phyloP scores from a whole-genome alignment of 345 rosid species.

The Murraya paniculata region DNA sequence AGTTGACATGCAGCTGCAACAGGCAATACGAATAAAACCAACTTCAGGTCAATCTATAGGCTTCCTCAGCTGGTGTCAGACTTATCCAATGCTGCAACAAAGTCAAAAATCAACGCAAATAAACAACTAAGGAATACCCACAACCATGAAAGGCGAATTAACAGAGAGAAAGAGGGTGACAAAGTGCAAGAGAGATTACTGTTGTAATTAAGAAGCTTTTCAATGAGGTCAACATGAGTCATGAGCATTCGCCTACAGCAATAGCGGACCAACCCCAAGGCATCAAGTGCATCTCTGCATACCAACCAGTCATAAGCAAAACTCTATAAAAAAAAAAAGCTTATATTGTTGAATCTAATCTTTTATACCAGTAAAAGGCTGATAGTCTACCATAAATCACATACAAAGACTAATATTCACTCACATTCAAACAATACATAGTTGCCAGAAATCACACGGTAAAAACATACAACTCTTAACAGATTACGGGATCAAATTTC shows the following conservation, averaged over 20 bases:
- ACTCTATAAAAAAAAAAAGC: not conserved
- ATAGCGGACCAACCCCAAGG: slow-evolving; percentile 79
- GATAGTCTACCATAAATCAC: not conserved
- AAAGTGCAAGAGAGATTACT: slow-evolving; percentile 43
- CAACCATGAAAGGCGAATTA: not conserved
- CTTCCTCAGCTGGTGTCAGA: slow-evolving; percentile 46
- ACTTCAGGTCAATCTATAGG: slow-evolving; percentile 4
- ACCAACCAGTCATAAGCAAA: slow-evolving; percentile 2
- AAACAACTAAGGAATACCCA: not conserved
- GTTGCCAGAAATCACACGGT: not conserved
- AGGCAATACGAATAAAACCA: not conserved
- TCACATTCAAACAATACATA: not conserved
- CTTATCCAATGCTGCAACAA: slow-evolving; percentile 71
- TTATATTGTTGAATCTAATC: not conserved
- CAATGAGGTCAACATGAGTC: slow-evolving; percentile 99
- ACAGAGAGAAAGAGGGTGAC: not conserved
- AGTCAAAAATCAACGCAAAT: not conserved
- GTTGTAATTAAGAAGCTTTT: slow-evolving; percentile 96
- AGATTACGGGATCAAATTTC: not conserved
- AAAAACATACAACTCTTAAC: not conserved
- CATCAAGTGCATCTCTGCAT: slow-evolving; percentile 96
- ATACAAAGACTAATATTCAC: not conserved
- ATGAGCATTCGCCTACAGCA: slow-evolving; percentile 98
- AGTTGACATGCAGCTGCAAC: not conserved
- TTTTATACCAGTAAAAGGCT: not conserved